Base-by-base conservation (phyloP, 495 filamentous ascomycete species). In the Neurospora cerealis region DNA sequence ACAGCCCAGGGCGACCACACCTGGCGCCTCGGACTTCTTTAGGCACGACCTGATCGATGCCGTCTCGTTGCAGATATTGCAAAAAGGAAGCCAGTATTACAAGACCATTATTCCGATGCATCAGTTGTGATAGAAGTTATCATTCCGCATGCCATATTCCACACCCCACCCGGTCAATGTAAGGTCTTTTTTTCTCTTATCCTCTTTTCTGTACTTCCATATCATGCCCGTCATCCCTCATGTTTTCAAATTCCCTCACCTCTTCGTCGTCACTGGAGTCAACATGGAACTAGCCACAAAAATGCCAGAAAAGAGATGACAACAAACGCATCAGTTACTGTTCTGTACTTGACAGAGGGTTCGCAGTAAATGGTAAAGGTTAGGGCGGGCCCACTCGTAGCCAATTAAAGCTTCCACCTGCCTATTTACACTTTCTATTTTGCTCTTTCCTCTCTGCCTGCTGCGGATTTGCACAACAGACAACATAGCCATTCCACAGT, bases 101-200 rank as follows among this genome's bases (percentile, higher is more conserved):
- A 38, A 73, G 71, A 24, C 72, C 74, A 13, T 60, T 75, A 8
- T 71, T 73, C 36, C 71, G 41, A 73, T 77, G 75, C 42, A 60
- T 41, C 32, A 32, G 11, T 11, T 77, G 75, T 60, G 32, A 6
- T 15, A 71, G 40, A 38, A 37, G 28, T 41, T 77, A 75, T 69
- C 75, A 77, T 70, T 36, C 73, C 5, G 48, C 69, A 71, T 77
- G 75, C 41, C 75, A 77, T 60, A 70, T 17, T 71, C 75, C 75
- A 21, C 54, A 70, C n/a, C 75, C 75, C 39, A 70, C 34, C 69
- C 36, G 48, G 24, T 39, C 44, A 21, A 41, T 34, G 66, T 44
- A 73, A 32, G 36, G 71, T 71, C 1, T 24, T 24, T 46, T 72
- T 24, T 54, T 40, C 36, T 44, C 19, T 69, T 28, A 1, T 72